Base-by-base conservation (phyloP, 2,329 filamentous ascomycete species). In the Penicillium rolfsii region DNA sequence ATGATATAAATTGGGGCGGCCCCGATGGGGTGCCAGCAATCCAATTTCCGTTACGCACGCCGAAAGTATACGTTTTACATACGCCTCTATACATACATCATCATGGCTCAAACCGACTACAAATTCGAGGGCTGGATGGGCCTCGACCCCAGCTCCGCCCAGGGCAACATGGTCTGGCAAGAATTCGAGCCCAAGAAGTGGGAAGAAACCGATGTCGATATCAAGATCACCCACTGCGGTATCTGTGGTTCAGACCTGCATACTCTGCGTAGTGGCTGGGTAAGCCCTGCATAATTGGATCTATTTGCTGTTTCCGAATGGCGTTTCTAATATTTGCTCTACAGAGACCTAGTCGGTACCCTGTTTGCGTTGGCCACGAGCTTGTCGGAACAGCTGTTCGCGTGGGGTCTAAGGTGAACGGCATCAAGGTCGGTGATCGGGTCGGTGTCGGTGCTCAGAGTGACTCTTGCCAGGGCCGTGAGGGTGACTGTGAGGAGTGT, bases 181-280 rank as follows among this genome's bases (percentile, higher is more conserved):
- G 73, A 83, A 58, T 89, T 83, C 58, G 80, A 86, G 73, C 86
- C 86, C 40, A 89, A 89, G 79, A 75, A 77, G n/a, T 89, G 86
- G 83, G 83, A 86, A 48, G 87, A 89, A 71, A 84, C 81, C 28
- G 86, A 89, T 63, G 76, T 89, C 58, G 87, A 89, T 69, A 88
- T 89, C 66, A 82, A 85, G 70, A 76, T 89, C 64, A 82, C 84
- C 0, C 85, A 88, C 77, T 89, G 85, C 65, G 86, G 87, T 62
- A 83, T 90, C 64, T 90, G 87, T 70, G 87, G 85, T 57, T 84
- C 82, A 0, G 87, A 89, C 64, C 53, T 88, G 38, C 86, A 88
- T 73, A 82, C 76, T 4, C 76, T 88, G 4, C 79, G 81, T 22
- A 84, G 83, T 12, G 85, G 74, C 53, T 77, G 75, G 74, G 75